Conservation (phyloP, 805 yeast species). For the Phaffomyces antillensis region DNA sequence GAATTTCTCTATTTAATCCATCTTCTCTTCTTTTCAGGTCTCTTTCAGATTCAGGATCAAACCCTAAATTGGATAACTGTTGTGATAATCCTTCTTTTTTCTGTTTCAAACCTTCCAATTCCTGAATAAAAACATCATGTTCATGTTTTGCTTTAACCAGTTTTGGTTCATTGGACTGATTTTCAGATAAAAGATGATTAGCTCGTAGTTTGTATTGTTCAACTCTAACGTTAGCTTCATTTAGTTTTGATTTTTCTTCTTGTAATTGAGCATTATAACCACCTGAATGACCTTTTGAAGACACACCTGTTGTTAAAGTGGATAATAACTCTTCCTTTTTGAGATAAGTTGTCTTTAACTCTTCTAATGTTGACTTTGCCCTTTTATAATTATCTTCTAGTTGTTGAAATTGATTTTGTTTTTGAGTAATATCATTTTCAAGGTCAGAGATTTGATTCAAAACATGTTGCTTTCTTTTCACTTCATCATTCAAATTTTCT, state of each 20-base stretch:
- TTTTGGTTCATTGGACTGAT: constrained; percentile 38
- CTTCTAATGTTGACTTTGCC: constrained; percentile 37
- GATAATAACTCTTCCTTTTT: constrained; percentile 75
- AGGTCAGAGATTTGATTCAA: constrained; percentile 30
- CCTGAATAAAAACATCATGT: constrained; percentile 32
- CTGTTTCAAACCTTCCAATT: constrained; percentile 35
- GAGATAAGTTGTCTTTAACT: constrained; percentile 39
- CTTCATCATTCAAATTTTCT: constrained; percentile 54
- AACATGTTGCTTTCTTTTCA: constrained; percentile 27
- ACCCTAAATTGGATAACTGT: constrained; percentile 48
- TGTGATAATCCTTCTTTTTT: constrained; percentile 32
- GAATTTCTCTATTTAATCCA: constrained; percentile 36
- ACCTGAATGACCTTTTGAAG: constrained; percentile 66
- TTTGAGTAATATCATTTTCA: constrained; percentile 27
- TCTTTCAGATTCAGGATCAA: constrained; percentile 38
- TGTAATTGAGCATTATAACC: constrained; percentile 73
- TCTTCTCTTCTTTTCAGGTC: constrained; percentile 41
- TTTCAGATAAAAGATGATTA: constrained; percentile 47
- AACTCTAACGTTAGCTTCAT: constrained; percentile 45
- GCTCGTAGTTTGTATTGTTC: constrained; percentile 56
- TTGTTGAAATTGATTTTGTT: constrained; percentile 29
- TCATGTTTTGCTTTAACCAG: constrained; percentile 47
- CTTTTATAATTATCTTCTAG: constrained; percentile 39
- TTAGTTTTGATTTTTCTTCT: constrained; percentile 49
- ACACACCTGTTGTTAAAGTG: constrained; percentile 82